Evolutionary conservation across 129 eudicot species (phyloP).

Genomic region (Chrysanthemum seticuspe): DNA sequence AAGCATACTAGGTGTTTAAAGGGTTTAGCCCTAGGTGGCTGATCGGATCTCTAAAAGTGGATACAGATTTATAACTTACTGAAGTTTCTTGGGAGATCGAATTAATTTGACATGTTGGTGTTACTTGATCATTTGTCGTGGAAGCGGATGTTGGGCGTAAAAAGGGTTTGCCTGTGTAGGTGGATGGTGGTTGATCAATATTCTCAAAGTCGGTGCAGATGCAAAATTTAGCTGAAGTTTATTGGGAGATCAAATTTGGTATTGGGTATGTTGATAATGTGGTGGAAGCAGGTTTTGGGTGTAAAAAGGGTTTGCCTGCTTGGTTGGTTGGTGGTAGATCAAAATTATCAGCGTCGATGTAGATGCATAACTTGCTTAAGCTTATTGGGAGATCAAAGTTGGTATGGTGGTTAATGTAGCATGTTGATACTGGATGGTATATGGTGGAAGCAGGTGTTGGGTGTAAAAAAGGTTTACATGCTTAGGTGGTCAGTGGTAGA

Average conservation of each 20-base stretch:
- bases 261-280: slow-evolving; percentile 6
- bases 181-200: slow-evolving; percentile 25
- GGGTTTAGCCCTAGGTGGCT: slow-evolving; percentile 22
- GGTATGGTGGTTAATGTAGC: slow-evolving; percentile 2
- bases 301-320: slow-evolving; percentile 29
- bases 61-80: slow-evolving; percentile 18
- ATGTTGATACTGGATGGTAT: background rate
- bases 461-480: slow-evolving; percentile 16
- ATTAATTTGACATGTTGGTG: background rate
- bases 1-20: slow-evolving; percentile 17
- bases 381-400: slow-evolving; percentile 2
- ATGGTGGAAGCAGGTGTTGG: slow-evolving; percentile 1
- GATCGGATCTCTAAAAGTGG: slow-evolving; percentile 12
- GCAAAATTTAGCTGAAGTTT: slow-evolving; percentile 18
- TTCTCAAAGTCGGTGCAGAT: background rate
- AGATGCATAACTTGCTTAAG: background rate
- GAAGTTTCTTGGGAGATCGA: slow-evolving; percentile 13
- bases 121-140: background rate
- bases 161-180: slow-evolving; percentile 21
- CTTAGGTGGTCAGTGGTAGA: slow-evolving; percentile 30
- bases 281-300: slow-evolving; percentile 22
- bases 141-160: background rate
- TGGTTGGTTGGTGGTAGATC: slow-evolving; percentile 26
- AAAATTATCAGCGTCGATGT: background rate
- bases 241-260: slow-evolving; percentile 11